Percentiles rank a stretch among this genome's conserved stretches.
Evolutionary conservation across 1,284 basidiomycete genomes (phyloP).

Genomic region (Pseudozyma sp.): DNA sequence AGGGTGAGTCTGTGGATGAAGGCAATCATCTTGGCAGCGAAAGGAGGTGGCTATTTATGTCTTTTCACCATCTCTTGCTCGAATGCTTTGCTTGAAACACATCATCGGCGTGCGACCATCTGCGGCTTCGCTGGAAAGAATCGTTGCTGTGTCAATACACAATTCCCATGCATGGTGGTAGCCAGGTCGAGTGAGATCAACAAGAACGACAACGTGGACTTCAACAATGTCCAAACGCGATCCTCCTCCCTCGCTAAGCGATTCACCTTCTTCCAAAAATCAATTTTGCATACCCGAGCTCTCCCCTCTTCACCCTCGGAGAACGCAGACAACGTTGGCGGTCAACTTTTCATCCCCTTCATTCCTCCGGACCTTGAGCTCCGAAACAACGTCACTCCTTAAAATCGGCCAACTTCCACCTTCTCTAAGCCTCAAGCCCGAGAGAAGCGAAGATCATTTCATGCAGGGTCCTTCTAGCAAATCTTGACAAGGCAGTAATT

Average conservation of each 20-base stretch:
- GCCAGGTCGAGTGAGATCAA: not conserved
- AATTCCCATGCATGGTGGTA: not conserved
- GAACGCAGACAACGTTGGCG: not conserved
- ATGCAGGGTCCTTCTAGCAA: too few relatives aligned
- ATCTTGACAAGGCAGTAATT: too few relatives aligned
- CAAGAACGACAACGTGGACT: not conserved
- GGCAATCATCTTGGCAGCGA: not conserved
- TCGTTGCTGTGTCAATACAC: not conserved
- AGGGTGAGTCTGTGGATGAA: not conserved
- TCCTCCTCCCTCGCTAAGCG: too few relatives aligned
- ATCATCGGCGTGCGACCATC: too few relatives aligned
- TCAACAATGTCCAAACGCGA: too few relatives aligned
- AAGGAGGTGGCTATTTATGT: constrained; percentile 3
- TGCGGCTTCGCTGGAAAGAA: too few relatives aligned
- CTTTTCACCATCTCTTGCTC: not conserved
- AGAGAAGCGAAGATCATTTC: too few relatives aligned
- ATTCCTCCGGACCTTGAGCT: not conserved
- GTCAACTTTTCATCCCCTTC: not conserved
- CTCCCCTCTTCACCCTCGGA: too few relatives aligned
- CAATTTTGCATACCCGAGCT: too few relatives aligned
- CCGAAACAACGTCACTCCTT: not conserved
- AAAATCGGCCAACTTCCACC: not conserved
- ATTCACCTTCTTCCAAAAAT: too few relatives aligned
- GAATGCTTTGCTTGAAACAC: too few relatives aligned
- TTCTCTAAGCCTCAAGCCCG: not conserved